Evolutionary conservation across 352 stramenopile genomes (phyloP).

Genomic region (Nothophytophthora sp.): DNA sequence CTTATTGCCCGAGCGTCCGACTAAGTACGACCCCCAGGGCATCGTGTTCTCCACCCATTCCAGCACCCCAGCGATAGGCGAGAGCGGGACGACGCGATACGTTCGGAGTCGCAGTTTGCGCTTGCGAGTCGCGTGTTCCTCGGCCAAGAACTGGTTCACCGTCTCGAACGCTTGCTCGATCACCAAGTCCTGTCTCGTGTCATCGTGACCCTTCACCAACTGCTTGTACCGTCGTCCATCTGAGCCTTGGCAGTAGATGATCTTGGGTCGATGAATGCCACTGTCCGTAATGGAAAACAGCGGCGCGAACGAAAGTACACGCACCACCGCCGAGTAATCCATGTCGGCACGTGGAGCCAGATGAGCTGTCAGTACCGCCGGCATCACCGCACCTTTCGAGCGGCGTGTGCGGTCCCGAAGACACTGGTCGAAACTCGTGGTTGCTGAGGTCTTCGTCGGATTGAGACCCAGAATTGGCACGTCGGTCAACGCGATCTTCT

Average conservation of each 20-base stretch:
- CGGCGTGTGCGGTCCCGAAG: constrained; percentile 57
- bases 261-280: constrained; percentile 97
- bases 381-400: constrained; percentile 54
- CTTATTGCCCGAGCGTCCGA: constrained; percentile 43
- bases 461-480: constrained; percentile 46
- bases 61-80: constrained; percentile 94
- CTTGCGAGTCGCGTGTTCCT: constrained; percentile 59
- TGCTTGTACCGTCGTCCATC: constrained; percentile 94
- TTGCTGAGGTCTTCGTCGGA: constrained; percentile 16
- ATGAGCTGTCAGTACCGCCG: constrained; percentile 74
- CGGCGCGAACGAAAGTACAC: constrained; percentile 90
- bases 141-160: constrained; percentile 87
- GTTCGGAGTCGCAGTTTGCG: constrained; percentile 92
- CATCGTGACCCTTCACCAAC: constrained; percentile 95
- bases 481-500: constrained; percentile 75
- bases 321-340: constrained; percentile 83
- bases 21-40: constrained; percentile 93
- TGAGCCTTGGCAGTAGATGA: constrained; percentile 95
- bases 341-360: constrained; percentile 69
- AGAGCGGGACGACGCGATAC: constrained; percentile 95
- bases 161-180: constrained; percentile 92
- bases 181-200: constrained; percentile 87
- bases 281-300: constrained; percentile 94
- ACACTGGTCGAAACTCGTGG: constrained; percentile 67
- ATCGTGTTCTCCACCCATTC: constrained; percentile 99